Base-by-base conservation (phyloP, 1,284 basidiomycete species). In the Tremellales sp. region DNA sequence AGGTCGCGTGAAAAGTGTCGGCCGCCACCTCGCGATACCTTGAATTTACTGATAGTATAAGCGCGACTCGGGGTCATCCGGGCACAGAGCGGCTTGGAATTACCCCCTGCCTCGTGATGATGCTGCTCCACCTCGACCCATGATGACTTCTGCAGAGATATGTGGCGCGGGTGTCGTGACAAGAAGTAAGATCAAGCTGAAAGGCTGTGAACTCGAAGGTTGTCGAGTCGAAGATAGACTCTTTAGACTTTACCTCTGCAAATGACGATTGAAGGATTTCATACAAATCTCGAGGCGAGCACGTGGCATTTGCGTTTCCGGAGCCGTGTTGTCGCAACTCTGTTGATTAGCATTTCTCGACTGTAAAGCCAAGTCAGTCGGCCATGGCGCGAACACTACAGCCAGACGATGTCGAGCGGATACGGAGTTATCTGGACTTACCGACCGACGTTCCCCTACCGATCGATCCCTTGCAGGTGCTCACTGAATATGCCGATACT, bases 11-110 rank as follows among this genome's bases (percentile, higher is more conserved):
- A 87, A 70, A 89, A 89, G 62, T 76, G 81, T 58, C 89, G 82
- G 48, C 89, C 89, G 40, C 89, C 89, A 53, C 89, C 89, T 46
- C 89, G 86, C 65, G 85, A 85, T 53, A 82, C 79, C 80, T 91
- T 90, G 77, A 82, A 89, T 75, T 87, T 89, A 45, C 73, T 73
- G 35, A 2, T 23, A 39, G 35, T 21, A n/a, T n/a, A n/a, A n/a
- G 8, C 24, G 21, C 29, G 23, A 12, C 4, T 6, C 17, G 29
- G 21, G 23, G 25, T 31, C 24, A n/a, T 31, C 4, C 21, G n/a
- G 4, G 12, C 15, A 17, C 11, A 12, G n/a, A 12, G 8, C 11
- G 12, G 31, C 23, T 7, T 3, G 12, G 4, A 60, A 68, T 51
- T 41, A 72, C 69, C 69, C 69, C 50, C 69, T 57, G 43, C 70